A percentile compares a stretch with the other conserved stretches of the same genome.
phyloP scores from a whole-genome alignment of 2,329 filamentous ascomycete genomes.

The Cercospora sesami region DNA sequence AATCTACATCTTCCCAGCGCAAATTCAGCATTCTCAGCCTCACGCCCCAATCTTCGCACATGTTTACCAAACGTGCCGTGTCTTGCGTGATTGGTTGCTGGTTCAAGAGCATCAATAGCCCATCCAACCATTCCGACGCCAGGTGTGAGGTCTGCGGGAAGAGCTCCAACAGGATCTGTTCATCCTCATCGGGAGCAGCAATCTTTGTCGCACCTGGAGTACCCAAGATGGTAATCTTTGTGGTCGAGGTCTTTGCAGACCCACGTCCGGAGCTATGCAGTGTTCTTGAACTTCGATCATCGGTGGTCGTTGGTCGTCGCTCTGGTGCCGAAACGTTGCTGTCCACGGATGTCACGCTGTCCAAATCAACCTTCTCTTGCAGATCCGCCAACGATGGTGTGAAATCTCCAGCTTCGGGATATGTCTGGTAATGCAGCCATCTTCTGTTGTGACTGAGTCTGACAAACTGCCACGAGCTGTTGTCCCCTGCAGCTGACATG shows the following conservation, averaged over 20 bases:
- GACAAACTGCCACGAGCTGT: constrained; percentile 69
- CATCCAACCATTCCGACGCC: constrained; percentile 95
- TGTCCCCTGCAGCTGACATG: constrained; percentile 43
- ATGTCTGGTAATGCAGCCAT: constrained; percentile 87
- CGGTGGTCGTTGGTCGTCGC: constrained; percentile 50
- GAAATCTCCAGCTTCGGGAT: constrained; percentile 58
- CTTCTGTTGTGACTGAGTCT: constrained; percentile 87
- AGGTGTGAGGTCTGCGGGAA: constrained; percentile 76
- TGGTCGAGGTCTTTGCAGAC: constrained; percentile 51
- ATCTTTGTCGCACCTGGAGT: constrained; percentile 18
- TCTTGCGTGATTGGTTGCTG: constrained; percentile 97
- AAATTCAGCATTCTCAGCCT: constrained; percentile 93
- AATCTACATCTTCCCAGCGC: constrained; percentile 73
- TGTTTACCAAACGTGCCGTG: constrained; percentile 81
- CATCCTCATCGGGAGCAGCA: constrained; percentile 40
- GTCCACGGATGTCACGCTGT: constrained; percentile 85
- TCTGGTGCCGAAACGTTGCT: constrained; percentile 78
- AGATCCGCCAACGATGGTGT: constrained; percentile 69
- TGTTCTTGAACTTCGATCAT: constrained; percentile 42
- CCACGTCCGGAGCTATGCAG: constrained; percentile 25
- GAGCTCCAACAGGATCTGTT: constrained; percentile 77
- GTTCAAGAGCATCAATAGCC: constrained; percentile 88
- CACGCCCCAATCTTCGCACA: constrained; percentile 86
- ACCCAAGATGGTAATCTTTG: constrained; percentile 90
- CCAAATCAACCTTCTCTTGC: constrained; percentile 80